These are phyloP conservation scores for Candolleomyces eurysporus DNA, from an alignment of 768 basidiomycete genomes.

Conservation along the genomic window DNA sequence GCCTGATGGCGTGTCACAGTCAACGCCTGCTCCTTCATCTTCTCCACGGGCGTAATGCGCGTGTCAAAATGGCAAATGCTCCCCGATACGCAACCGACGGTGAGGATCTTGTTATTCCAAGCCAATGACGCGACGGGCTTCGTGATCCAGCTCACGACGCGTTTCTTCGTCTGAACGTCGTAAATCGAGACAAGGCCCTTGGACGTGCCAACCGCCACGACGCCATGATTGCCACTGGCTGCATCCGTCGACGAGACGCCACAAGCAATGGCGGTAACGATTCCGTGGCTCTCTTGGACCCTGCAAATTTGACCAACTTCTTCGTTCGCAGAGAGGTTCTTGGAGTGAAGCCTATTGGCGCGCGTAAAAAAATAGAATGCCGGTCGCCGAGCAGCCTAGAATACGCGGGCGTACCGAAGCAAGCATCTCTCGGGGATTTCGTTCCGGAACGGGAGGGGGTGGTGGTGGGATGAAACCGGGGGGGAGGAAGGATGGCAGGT, in stretches of 20 bases:
- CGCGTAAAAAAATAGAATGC: conserved; percentile 50
- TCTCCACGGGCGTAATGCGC: conserved; percentile 45
- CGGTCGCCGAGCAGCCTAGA: conserved; percentile 43
- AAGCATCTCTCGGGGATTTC: conserved; percentile 8
- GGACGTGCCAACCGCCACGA: conserved; percentile 58
- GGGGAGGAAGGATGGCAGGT: not conserved
- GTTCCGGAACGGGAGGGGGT: conserved; percentile 13
- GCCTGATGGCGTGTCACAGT: conserved; percentile 69
- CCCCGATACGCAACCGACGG: conserved; percentile 13
- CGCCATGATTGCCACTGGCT: conserved; percentile 31
- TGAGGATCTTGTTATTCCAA: conserved; percentile 53
- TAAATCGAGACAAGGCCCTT: conserved; percentile 62
- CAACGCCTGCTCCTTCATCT: conserved; percentile 59
- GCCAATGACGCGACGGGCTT: conserved; percentile 60
- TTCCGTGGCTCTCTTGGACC: conserved; percentile 43
- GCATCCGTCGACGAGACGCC: conserved; percentile 18
- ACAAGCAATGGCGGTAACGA: conserved; percentile 42
- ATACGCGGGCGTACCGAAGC: conserved; percentile 18
- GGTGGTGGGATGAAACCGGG: not conserved
- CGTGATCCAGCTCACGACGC: conserved; percentile 51
- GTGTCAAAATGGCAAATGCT: conserved; percentile 75
- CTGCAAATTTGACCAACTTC: conserved; percentile 53
- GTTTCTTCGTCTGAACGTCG: conserved; percentile 16
- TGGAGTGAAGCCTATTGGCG: conserved; percentile 54
- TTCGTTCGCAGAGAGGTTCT: conserved; percentile 37